Evolutionary conservation across 2,329 filamentous ascomycete genomes (phyloP).

Genomic region (Diplodia mutila): DNA sequence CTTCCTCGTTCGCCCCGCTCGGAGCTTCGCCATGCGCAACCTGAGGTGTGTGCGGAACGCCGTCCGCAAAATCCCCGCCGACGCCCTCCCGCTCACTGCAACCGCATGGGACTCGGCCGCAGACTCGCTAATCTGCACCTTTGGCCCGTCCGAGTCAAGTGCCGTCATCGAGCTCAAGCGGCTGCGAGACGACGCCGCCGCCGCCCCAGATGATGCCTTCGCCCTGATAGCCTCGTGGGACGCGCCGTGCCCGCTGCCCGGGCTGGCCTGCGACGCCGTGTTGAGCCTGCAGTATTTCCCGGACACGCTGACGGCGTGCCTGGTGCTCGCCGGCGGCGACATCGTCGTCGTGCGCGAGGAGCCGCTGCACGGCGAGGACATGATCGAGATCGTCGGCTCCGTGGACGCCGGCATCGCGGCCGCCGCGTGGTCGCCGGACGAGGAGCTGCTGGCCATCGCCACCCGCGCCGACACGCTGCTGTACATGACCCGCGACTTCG

Average conservation of each 20-base stretch:
- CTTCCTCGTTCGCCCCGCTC: too few relatives aligned
- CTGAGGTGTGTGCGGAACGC: conserved; percentile 76
- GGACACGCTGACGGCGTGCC: conserved; percentile 74
- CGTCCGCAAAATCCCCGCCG: conserved; percentile 61
- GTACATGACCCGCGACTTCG: conserved; percentile 92
- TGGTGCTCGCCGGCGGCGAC: conserved; percentile 88
- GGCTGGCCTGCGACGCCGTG: conserved; percentile 74
- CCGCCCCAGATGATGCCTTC: conserved; percentile 36
- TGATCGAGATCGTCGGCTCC: conserved; percentile 93
- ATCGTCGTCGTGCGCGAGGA: conserved; percentile 83
- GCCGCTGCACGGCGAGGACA: conserved; percentile 66
- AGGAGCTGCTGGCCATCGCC: conserved; percentile 82
- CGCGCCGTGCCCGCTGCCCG: conserved; percentile 76
- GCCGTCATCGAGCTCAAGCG: conserved; percentile 74
- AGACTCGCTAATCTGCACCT: conserved; percentile 78
- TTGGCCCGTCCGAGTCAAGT: conserved; percentile 75
- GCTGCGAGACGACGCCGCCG: conserved; percentile 42
- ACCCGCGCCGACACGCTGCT: conserved; percentile 79
- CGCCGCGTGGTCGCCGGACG: conserved; percentile 92
- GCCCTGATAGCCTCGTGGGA: conserved; percentile 80
- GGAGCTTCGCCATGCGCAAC: conserved; percentile 75
- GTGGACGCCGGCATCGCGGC: conserved; percentile 90
- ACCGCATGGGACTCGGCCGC: conserved; percentile 83
- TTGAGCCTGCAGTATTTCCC: conserved; percentile 83
- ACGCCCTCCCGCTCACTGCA: conserved; percentile 67